Conservation (phyloP, 2,329 filamentous ascomycete species). For the Shiraia sp. region DNA sequence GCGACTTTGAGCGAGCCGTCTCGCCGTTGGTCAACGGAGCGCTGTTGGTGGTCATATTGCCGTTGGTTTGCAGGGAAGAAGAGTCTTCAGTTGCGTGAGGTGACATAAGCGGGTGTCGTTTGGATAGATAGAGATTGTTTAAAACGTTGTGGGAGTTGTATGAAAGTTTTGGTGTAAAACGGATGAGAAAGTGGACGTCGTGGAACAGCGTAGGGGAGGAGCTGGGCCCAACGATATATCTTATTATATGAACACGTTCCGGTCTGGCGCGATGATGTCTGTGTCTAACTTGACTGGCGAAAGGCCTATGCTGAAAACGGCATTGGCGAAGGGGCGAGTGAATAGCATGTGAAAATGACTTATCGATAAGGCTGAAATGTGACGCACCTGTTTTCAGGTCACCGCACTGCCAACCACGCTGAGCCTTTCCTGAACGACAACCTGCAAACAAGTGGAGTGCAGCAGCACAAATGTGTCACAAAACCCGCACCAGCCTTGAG, state of each 20-base stretch:
- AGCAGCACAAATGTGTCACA: not conserved
- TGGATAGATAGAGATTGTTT: slow-evolving; percentile 5
- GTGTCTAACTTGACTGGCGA: slow-evolving; percentile 15
- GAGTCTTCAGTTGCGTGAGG: slow-evolving; percentile 41
- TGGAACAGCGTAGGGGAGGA: slow-evolving; percentile 13
- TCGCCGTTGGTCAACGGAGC: slow-evolving; percentile 46
- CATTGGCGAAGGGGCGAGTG: slow-evolving; percentile 14
- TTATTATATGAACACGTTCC: slow-evolving; percentile 29
- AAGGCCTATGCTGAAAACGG: slow-evolving; percentile 27
- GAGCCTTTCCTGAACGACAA: not conserved
- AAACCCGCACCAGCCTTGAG: not conserved
- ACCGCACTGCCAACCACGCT: not conserved
- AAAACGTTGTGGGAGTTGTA: slow-evolving; percentile 2
- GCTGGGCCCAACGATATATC: slow-evolving; percentile 11
- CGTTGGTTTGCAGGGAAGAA: slow-evolving; percentile 20
- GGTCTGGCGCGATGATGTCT: slow-evolving; percentile 19
- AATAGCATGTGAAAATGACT: slow-evolving; percentile 32
- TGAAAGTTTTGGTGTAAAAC: not conserved
- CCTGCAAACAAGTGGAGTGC: not conserved
- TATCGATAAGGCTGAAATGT: slow-evolving; percentile 24
- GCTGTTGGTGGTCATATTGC: slow-evolving; percentile 35
- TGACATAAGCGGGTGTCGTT: slow-evolving; percentile 22
- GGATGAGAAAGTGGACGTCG: slow-evolving; percentile 11
- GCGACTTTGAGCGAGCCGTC: slow-evolving; percentile 43
- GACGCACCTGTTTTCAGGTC: not conserved